Evolutionary conservation across 805 yeast species (phyloP), one percentile per base, ranked within the genome.

Genomic region (Dipodascopsis tothii): DNA sequence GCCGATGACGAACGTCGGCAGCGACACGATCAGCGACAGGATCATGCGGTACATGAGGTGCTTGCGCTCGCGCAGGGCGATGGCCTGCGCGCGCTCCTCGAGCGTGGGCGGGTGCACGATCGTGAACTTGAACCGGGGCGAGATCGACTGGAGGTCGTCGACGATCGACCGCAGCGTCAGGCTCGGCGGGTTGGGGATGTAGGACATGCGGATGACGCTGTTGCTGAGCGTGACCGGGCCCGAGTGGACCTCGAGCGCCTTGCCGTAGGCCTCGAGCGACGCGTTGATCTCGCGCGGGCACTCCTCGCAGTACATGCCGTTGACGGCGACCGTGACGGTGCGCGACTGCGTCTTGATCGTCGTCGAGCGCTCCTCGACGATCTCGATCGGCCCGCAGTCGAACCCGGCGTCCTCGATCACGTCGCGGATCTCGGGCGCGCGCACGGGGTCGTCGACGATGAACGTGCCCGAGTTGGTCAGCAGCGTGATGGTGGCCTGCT

Each of bases 1-100:
- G 0, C 84, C 85, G 52, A 82, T 73, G 3, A 79, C 59, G 57
- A 82, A 79, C 2, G 88, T 80, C 1, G 87, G 81, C 28, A 81
- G 73, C 0, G 81, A 81, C 35, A 78, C 64, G 0, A 75, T 54
- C 0, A 75, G 60, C 0, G 84, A 71, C 5, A 79, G 52, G 0
- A 67, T 44, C 21, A 80, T 63, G 39, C 84, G 69, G 21, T 57
- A 55, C 1, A 68, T 63, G 5, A 83, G 68, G 11, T 62, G 60
- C 21, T 59, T 39, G 6, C 77, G 69, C 52, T 80, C 87, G 14
- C 52, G 55, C 35, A 60, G 64, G 1, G 83, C 70, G 40, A 79
- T 58, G 30, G 56, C 62, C 20, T 71, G 64, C 35, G 83, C 68
- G 39, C 80, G 78, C 50, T 82, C 86, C 50, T 81, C 90, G 37